Base-by-base conservation (phyloP, 2,329 filamentous ascomycete genomes). In the Periglandula ipomoeae region DNA sequence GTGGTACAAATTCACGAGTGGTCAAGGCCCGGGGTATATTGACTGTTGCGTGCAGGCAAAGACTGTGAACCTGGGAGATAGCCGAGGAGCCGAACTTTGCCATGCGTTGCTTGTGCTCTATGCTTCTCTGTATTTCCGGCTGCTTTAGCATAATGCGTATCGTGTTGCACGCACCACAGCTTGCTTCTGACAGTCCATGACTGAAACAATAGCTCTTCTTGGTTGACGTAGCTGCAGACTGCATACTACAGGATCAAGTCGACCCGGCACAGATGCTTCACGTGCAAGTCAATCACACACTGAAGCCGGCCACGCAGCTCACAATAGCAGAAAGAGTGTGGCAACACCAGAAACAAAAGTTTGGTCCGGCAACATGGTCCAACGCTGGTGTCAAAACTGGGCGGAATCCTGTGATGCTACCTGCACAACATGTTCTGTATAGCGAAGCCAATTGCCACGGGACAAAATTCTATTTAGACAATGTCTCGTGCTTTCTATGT, bases 251-350 rank as follows among this genome's bases (percentile, higher is more conserved):
- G 9, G 24, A 34, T 11, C 10, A 27, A n/a, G 35, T 24, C 22
- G 22, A 27, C 35, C 23, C 15, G 15, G 11, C 4, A 2, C 27
- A 24, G 48, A 34, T 35, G 22, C 43, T 49, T 43, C 43, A 41
- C 37, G 37, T 46, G 38, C 37, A 42, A 41, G 13, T 15, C 13
- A 17, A 43, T 50, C 19, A 27, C 39, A 46, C 44, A 17, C n/a
- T 17, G 17, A 26, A 15, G 11, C 26, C 32, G 32, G 11, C 43
- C 17, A 39, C 37, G 30, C 27, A 37, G 27, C 22, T 49, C 34
- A 24, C 35, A 20, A 44, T 20, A 17, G 9, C 20, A 40, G 22
- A 20, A 45, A 20, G 34, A 10, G 38, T 48, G 39, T 48, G 19
- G 41, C 46, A 41, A 24, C 41, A 19, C 17, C 24, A 43, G 26